A percentile compares a stretch with the other conserved stretches of the same genome.
Evolutionary conservation across 768 basidiomycete genomes (phyloP).

Genomic region (Suillus lakei): DNA sequence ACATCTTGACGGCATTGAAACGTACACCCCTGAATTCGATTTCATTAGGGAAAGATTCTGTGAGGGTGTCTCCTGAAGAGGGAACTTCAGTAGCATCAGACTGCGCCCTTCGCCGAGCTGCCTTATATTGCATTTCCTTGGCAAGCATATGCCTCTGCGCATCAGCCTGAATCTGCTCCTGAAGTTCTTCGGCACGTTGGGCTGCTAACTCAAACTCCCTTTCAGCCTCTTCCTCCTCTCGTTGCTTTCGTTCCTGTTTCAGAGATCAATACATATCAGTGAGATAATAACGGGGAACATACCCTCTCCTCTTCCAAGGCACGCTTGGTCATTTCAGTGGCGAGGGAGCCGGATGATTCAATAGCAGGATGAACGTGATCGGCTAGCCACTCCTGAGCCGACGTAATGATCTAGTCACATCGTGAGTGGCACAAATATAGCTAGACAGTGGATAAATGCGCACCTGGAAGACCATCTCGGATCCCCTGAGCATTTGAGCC

Average conservation of each 20-base stretch:
- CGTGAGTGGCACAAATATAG: constrained; percentile 10
- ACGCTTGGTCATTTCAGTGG: constrained; percentile 77
- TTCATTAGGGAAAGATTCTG: constrained; percentile 62
- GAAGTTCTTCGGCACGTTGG: constrained; percentile 60
- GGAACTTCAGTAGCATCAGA: constrained; percentile 76
- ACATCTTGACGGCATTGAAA: constrained; percentile 72
- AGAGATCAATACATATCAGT: constrained; percentile 6
- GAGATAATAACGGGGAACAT: constrained; percentile 21
- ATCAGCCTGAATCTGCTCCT: constrained; percentile 70
- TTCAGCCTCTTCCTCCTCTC: constrained; percentile 60
- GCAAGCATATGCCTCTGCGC: constrained; percentile 54
- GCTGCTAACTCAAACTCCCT: constrained; percentile 53
- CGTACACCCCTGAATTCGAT: constrained; percentile 61
- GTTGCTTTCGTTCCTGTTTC: constrained; percentile 53
- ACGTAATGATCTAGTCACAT: constrained; percentile 59
- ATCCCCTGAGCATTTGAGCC: constrained; percentile 66
- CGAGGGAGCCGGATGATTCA: constrained; percentile 72
- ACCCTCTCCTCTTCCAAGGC: constrained; percentile 74
- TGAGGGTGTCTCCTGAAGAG: constrained; percentile 50
- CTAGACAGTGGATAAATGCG: constrained; percentile 18
- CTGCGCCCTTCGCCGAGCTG: constrained; percentile 63
- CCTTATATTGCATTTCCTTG: constrained; percentile 53
- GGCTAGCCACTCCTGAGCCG: constrained; percentile 74
- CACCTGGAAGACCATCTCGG: constrained; percentile 82
- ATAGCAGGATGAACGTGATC: constrained; percentile 57